phyloP scores from a whole-genome alignment of 2,329 filamentous ascomycete species.

The Penicillium psychrosexuale region DNA sequence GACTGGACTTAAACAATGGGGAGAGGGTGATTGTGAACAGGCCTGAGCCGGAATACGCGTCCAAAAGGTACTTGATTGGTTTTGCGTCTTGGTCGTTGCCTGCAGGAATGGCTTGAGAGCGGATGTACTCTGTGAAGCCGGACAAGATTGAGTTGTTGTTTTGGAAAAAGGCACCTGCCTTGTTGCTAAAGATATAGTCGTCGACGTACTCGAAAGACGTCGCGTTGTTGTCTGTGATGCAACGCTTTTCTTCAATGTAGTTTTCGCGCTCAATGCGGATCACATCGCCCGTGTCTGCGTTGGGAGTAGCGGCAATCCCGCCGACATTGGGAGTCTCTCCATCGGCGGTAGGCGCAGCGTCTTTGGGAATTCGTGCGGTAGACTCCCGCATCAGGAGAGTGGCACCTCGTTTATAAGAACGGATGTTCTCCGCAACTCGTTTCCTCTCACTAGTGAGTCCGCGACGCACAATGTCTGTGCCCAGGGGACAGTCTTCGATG shows the following conservation, averaged over 20 bases:
- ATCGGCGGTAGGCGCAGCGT: slow-evolving; percentile 13
- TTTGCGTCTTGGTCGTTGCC: slow-evolving; percentile 31
- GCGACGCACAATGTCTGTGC: slow-evolving; percentile 75
- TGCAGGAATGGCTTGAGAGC: slow-evolving; percentile 67
- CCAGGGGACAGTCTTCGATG: slow-evolving; percentile 96
- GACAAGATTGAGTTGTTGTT: slow-evolving; percentile 99
- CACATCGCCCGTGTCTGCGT: slow-evolving; percentile 41
- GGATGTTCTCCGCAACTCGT: slow-evolving; percentile 67
- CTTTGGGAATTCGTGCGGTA: slow-evolving; percentile 58
- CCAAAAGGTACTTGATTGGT: slow-evolving; percentile 79
- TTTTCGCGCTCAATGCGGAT: slow-evolving; percentile 56
- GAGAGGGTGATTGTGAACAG: slow-evolving; percentile 96
- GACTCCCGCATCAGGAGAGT: slow-evolving; percentile 86
- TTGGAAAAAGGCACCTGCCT: slow-evolving; percentile 94
- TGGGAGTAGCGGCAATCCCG: slow-evolving; percentile 28
- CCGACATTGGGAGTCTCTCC: slow-evolving; percentile 20
- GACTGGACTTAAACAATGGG: slow-evolving; percentile 70
- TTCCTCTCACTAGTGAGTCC: slow-evolving; percentile 78
- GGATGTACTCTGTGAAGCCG: slow-evolving; percentile 81
- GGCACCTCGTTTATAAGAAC: slow-evolving; percentile 73
- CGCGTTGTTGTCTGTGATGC: slow-evolving; percentile 80
- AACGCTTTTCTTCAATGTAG: slow-evolving; percentile 77
- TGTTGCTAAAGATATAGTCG: slow-evolving; percentile 80
- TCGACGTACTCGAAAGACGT: slow-evolving; percentile 85
- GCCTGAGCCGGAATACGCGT: slow-evolving; percentile 95